Percentiles rank a stretch among this genome's conserved stretches.
These are phyloP conservation scores for Talaromyces sp. DNA, from an alignment of 2,329 filamentous ascomycete species.

Conservation along the genomic window DNA sequence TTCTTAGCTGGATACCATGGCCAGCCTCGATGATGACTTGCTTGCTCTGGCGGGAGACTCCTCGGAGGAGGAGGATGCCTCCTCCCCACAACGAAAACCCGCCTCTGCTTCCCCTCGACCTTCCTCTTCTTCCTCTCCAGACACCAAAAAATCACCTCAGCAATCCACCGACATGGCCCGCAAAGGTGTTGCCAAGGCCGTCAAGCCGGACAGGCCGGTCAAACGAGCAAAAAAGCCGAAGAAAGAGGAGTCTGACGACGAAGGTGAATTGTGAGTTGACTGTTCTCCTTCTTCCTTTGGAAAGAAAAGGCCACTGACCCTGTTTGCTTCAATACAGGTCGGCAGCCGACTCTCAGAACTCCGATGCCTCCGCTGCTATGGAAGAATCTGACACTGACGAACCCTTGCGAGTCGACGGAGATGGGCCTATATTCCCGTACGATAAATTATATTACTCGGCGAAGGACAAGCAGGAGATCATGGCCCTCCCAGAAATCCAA, in stretches of 20 bases:
- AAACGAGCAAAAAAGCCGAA: conserved; percentile 41
- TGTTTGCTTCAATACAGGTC: conserved; percentile 48
- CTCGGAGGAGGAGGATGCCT: conserved; percentile 46
- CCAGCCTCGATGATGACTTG: conserved; percentile 80
- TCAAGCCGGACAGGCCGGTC: conserved; percentile 11
- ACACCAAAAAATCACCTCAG: conserved; percentile 34
- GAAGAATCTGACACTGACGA: conserved; percentile 72
- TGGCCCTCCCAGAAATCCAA: conserved; percentile 82
- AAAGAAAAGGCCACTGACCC: not conserved
- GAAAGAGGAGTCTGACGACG: conserved; percentile 63
- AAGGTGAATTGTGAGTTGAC: conserved; percentile 69
- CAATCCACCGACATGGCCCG: conserved; percentile 40
- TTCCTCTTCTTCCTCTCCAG: conserved; percentile 46
- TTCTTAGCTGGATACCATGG: conserved; percentile 49
- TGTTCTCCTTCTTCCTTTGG: not conserved
- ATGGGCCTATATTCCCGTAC: conserved; percentile 63
- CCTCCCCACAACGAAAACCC: conserved; percentile 48
- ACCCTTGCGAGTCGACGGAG: conserved; percentile 36
- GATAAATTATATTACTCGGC: conserved; percentile 77
- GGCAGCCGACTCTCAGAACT: conserved; percentile 62
- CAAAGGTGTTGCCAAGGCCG: conserved; percentile 39
- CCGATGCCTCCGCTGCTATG: conserved; percentile 79
- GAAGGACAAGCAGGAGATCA: conserved; percentile 70
- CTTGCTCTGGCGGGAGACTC: conserved; percentile 83
- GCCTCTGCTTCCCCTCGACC: conserved; percentile 48